phyloP scores from a whole-genome alignment of 139 green algal species.

The Picochlorum sp. region DNA sequence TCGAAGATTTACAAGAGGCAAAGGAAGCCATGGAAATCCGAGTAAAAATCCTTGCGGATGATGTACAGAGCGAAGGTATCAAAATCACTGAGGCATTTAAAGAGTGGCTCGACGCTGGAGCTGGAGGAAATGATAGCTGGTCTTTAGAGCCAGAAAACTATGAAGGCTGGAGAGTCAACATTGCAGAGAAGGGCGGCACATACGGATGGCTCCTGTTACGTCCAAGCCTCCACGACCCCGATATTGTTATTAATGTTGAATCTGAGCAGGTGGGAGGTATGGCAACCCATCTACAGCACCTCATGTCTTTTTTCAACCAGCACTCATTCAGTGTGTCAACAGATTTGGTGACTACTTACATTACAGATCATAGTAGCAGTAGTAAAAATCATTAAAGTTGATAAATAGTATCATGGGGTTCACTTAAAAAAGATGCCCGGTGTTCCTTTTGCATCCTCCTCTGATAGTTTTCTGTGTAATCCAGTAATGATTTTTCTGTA shows the following conservation, averaged over 20 bases:
- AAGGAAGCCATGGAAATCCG: constrained; percentile 61
- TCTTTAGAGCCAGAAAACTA: constrained; percentile 68
- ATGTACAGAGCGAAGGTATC: constrained; percentile 50
- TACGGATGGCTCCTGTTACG: constrained; percentile 85
- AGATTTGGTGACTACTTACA: no score
- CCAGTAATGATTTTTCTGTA: no score
- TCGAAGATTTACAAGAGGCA: constrained; percentile 67
- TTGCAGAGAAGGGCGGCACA: constrained; percentile 63
- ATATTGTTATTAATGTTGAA: constrained; percentile 60
- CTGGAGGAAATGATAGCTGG: constrained; percentile 42
- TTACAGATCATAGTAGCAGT: no score
- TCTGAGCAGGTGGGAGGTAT: constrained; percentile 52
- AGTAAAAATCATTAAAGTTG: no score
- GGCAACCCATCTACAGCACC: constrained; percentile 15
- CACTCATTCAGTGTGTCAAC: background rate
- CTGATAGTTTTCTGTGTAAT: no score
- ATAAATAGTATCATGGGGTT: no score
- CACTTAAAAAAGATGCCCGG: no score
- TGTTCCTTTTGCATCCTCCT: no score
- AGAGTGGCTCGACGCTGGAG: constrained; percentile 36
- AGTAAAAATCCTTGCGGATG: constrained; percentile 25
- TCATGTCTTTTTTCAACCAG: constrained; percentile 26
- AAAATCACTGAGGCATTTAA: constrained; percentile 48
- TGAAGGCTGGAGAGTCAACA: constrained; percentile 71
- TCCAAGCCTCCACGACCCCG: constrained; percentile 78